phyloP scores from a whole-genome alignment of 148 eudicot genomes.

The Rhododendron simsii region DNA sequence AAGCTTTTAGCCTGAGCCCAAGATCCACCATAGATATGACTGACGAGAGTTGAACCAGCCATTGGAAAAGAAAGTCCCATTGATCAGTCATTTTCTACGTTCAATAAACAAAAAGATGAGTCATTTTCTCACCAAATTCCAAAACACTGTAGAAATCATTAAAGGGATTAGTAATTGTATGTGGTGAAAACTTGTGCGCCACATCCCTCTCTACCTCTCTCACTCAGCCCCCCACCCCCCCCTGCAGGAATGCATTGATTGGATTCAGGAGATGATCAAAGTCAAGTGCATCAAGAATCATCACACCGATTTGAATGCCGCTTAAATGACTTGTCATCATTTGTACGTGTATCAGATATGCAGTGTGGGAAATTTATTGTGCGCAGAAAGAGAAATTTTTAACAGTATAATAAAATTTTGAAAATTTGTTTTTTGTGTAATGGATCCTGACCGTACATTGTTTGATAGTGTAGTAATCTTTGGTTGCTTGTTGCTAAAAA shows the following conservation, averaged over 20 bases:
- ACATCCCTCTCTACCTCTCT: background rate
- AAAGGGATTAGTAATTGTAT: background rate
- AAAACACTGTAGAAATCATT: background rate
- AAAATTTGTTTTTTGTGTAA: no score
- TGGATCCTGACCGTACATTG: background rate
- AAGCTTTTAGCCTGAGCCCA: background rate
- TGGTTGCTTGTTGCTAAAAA: no score
- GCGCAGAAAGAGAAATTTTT: no score
- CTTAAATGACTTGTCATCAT: background rate
- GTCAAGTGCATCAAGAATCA: background rate
- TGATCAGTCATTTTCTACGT: background rate
- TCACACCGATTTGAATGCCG: background rate
- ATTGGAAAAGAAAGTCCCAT: background rate
- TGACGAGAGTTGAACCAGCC: background rate
- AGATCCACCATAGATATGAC: background rate
- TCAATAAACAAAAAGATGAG: no score
- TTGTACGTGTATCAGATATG: background rate
- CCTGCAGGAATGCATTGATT: background rate
- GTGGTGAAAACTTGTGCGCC: background rate
- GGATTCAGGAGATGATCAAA: background rate
- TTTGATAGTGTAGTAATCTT: no score
- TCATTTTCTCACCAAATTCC: background rate
- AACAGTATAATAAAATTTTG: no score
- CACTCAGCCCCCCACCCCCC: no score
- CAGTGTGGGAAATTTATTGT: background rate